phyloP scores from a whole-genome alignment of 140 eudicot genomes.

The Stevia rebaudiana region DNA sequence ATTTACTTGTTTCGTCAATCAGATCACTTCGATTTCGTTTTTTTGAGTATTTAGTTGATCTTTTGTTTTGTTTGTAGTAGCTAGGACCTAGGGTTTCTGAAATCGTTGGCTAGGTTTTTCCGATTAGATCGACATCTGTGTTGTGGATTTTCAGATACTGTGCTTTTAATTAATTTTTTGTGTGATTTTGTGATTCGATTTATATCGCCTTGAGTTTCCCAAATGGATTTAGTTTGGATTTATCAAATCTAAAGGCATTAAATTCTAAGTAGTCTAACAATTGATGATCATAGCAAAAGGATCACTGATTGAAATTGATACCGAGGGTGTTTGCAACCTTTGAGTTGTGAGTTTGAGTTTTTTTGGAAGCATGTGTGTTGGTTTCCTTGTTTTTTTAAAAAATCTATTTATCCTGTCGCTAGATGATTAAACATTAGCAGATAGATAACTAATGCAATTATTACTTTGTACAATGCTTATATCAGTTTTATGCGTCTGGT shows the following conservation, averaged over 20 bases:
- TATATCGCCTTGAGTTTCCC: not conserved
- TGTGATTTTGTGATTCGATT: not conserved
- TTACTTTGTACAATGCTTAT: not conserved
- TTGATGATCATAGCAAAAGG: not conserved
- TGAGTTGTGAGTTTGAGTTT: not conserved
- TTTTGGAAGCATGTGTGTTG: constrained; percentile 3
- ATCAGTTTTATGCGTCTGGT: constrained; percentile 14
- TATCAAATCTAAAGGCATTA: not conserved
- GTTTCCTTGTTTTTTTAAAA: not conserved
- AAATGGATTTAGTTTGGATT: not conserved
- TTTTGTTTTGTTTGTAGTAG: not conserved
- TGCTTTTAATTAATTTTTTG: not conserved
- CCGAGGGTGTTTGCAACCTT: not conserved
- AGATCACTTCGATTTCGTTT: constrained; percentile 15
- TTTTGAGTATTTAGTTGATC: constrained; percentile 13
- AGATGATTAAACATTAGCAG: not conserved
- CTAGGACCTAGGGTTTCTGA: constrained; percentile 5
- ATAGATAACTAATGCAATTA: not conserved
- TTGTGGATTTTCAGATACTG: constrained; percentile 4
- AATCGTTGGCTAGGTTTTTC: not conserved
- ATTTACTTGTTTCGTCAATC: not conserved
- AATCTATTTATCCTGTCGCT: no score
- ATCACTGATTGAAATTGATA: not conserved
- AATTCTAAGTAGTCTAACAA: constrained; percentile 1
- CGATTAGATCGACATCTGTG: constrained; percentile 1